Conservation (phyloP, 2,329 filamentous ascomycete genomes). For the Talaromyces sp. region DNA sequence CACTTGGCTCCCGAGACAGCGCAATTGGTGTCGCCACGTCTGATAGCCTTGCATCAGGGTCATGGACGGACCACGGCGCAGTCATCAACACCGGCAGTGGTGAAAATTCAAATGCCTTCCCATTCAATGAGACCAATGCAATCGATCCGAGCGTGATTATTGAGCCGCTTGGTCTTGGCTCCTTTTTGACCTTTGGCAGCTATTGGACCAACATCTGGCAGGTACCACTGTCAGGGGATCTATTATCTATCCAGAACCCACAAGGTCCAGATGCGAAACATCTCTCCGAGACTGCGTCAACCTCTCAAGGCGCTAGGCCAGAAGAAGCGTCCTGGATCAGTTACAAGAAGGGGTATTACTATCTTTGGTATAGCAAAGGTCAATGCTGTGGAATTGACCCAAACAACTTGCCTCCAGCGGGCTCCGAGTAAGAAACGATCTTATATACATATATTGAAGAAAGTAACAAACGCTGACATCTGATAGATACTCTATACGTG, state of each 20-base stretch:
- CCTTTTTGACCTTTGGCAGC: constrained; percentile 59
- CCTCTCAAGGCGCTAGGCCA: constrained; percentile 13
- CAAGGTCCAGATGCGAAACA: constrained; percentile 22
- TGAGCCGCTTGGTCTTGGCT: constrained; percentile 25
- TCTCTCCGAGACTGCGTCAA: constrained; percentile 18
- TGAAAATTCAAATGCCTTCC: constrained; percentile 19
- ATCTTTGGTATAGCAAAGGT: constrained; percentile 36
- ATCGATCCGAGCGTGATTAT: constrained; percentile 56
- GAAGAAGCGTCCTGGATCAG: constrained; percentile 34
- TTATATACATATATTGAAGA: neutral
- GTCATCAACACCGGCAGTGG: constrained; percentile 29
- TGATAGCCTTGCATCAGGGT: constrained; percentile 28
- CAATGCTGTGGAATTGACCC: constrained; percentile 30
- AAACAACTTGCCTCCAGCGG: constrained; percentile 21
- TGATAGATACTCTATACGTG: constrained; percentile 29
- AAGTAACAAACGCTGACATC: neutral
- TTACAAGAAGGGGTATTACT: constrained; percentile 32
- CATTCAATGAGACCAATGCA: constrained; percentile 50
- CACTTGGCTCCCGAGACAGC: constrained; percentile 57
- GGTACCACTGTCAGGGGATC: constrained; percentile 42
- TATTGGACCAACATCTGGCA: constrained; percentile 67
- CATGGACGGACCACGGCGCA: constrained; percentile 33
- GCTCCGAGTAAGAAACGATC: neutral
- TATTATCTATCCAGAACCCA: constrained; percentile 20
- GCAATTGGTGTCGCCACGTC: constrained; percentile 58